Conservation (phyloP, 805 yeast genomes). For the Aciculoconidium aculeatum region DNA sequence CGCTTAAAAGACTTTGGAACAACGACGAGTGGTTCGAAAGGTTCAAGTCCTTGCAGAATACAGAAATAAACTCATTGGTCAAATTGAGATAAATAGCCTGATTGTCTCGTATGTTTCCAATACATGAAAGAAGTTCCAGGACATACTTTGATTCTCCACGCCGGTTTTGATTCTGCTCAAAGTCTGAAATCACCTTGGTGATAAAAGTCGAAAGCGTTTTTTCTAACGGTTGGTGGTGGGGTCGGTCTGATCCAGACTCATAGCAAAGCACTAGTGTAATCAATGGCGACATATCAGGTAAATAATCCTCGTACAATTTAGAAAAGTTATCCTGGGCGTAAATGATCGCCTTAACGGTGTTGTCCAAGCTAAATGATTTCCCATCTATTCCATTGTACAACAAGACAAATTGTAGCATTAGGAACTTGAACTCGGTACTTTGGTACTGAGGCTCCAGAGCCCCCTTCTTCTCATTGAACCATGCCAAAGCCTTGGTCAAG, state of each 20-base stretch:
- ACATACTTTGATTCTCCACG: slow-evolving; percentile 28
- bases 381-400: slow-evolving; percentile 17
- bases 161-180: slow-evolving; percentile 3
- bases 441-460: slow-evolving; percentile 7
- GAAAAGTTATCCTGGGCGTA: slow-evolving; percentile 35
- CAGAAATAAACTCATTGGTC: slow-evolving; percentile 36
- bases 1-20: slow-evolving; percentile 36
- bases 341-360: slow-evolving; percentile 28
- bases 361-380: slow-evolving; percentile 13
- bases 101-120: slow-evolving; percentile 22
- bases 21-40: slow-evolving; percentile 36
- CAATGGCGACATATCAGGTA: slow-evolving; percentile 29
- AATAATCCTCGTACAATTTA: slow-evolving; percentile 24
- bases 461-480: slow-evolving; percentile 24
- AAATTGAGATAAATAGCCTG: slow-evolving; percentile 28
- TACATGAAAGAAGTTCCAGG: slow-evolving; percentile 24
- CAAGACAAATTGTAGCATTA: slow-evolving; percentile 32
- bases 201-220: too few species aligned
- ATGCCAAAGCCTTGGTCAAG: slow-evolving; percentile 22
- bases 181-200: too few species aligned
- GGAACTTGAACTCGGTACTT: slow-evolving; percentile 35
- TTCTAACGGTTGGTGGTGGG: not conserved
- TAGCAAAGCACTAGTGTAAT: slow-evolving; percentile 28
- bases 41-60: slow-evolving; percentile 30
- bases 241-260: slow-evolving; percentile 13